A percentile compares a stretch with the other conserved stretches of the same genome.
Evolutionary conservation across 495 filamentous ascomycete species (phyloP).

Genomic region (Penicillium argentinense): DNA sequence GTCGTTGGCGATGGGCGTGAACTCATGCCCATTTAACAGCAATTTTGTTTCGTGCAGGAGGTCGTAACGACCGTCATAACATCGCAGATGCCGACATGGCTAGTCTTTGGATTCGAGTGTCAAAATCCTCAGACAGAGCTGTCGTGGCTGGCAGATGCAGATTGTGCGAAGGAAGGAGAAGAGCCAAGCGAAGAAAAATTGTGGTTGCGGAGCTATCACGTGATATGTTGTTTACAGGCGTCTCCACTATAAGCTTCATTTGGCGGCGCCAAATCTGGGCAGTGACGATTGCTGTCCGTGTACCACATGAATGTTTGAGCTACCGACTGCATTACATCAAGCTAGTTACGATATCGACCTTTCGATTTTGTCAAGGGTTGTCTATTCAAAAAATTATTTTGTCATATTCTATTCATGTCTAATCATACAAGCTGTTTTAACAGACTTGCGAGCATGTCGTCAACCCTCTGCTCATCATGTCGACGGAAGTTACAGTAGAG

Average conservation of each 20-base stretch:
- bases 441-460: conserved; percentile 15
- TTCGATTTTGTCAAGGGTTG: no score
- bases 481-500: conserved; percentile 33
- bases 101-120: background rate
- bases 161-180: background rate
- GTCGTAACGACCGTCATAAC: background rate
- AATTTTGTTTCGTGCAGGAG: no score
- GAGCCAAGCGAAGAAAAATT: background rate
- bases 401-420: no score
- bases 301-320: no score
- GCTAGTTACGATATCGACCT: no score
- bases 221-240: background rate
- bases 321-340: no score
- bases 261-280: no score
- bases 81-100: background rate
- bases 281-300: no score
- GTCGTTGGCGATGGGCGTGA: no score
- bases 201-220: background rate
- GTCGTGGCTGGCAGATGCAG: background rate
- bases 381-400: no score
- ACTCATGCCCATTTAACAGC: no score
- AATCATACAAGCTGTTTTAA: conserved; percentile 32
- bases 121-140: background rate
- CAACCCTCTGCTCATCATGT: conserved; percentile 13
- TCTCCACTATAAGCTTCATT: no score